Base-by-base conservation (phyloP, 805 yeast species). In the Barnettozyma botsteinii region DNA sequence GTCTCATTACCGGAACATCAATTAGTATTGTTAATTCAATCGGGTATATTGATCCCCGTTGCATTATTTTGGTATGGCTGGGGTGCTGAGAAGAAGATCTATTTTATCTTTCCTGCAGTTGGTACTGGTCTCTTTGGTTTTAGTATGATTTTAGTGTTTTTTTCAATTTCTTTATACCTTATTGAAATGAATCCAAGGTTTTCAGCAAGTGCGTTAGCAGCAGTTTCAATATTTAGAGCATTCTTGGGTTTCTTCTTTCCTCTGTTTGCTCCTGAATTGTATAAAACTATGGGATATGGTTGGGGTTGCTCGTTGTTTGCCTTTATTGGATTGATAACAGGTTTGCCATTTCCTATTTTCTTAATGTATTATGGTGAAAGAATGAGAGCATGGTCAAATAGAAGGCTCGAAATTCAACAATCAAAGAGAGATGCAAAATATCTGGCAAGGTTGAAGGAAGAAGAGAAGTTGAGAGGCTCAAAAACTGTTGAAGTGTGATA, bases 11-110 rank as follows among this genome's bases (percentile, higher is more conserved):
- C 85, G 2, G 87, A 80, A 51, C 77, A 58, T 53, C 61, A 83
- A 31, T 55, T 80, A 24, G 78, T 79, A 10, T 61, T 70, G 35
- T 55, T 79, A 30, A 64, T 75, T 43, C 57, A 65, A 13, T 62
- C 73, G 10, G 77, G 81, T 1, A 46, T 79, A 30, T 51, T 70
- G 13, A 67, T 76, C 46, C 80, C 85, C 0, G 64, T 69, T 14
- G 86, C 85, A 0, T 61, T 80, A 29, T 62, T 81, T 43, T 76
- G 84, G 77, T 79, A 75, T 51, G 87, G 86, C 11, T 81, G 87
- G 87, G 70, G 79, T 19, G 80, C 82, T 2, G 64, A 77, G 50
- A 64, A 71, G 23, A 57, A 67, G 28, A 51, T 76, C 20, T 75
- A 67, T 37, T 81, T 83, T 81, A 70, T 81, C 31, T 73, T 79